Evolutionary conservation across 2,329 filamentous ascomycete species (phyloP).

Genomic region (Chalaropsis ovoidea): DNA sequence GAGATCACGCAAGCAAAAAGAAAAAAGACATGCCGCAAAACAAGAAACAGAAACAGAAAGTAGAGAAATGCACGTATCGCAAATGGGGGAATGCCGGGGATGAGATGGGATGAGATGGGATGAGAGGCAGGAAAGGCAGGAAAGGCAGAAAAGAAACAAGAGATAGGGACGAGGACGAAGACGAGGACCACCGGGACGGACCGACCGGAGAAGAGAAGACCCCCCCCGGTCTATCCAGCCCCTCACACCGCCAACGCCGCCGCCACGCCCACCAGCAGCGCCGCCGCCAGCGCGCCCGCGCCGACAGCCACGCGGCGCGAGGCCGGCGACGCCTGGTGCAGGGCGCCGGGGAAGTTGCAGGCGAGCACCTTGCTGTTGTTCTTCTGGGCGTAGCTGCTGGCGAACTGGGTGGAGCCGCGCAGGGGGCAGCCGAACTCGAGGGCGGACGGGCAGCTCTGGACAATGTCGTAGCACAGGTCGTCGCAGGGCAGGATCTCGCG

Average conservation of each 20-base stretch:
- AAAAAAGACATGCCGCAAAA: slow-evolving; percentile 10
- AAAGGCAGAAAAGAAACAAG: not conserved
- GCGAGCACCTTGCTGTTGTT: slow-evolving; percentile 29
- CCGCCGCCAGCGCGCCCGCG: slow-evolving; percentile 1
- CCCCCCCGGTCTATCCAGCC: too few species aligned
- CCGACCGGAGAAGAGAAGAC: too few species aligned
- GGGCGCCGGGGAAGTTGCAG: slow-evolving; percentile 32
- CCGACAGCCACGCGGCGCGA: not conserved
- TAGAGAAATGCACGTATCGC: not conserved
- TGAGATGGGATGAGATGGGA: not conserved
- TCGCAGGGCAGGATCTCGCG: slow-evolving; percentile 85
- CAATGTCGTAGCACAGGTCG: slow-evolving; percentile 76
- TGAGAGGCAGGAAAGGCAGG: not conserved
- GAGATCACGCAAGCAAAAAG: not conserved
- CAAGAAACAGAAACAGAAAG: too few species aligned
- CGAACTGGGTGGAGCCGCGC: slow-evolving; percentile 31
- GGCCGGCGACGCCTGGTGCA: slow-evolving; percentile 22
- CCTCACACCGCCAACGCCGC: not conserved
- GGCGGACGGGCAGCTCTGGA: slow-evolving; percentile 69
- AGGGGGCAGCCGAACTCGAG: slow-evolving; percentile 68
- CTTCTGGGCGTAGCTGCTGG: slow-evolving; percentile 33
- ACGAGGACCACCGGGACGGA: not conserved
- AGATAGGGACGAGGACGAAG: not conserved
- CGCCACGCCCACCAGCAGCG: not conserved
- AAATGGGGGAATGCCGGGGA: slow-evolving; percentile 10